These are phyloP conservation scores for Multifurca ochricompacta DNA, from an alignment of 768 basidiomycete species.

Conservation along the genomic window DNA sequence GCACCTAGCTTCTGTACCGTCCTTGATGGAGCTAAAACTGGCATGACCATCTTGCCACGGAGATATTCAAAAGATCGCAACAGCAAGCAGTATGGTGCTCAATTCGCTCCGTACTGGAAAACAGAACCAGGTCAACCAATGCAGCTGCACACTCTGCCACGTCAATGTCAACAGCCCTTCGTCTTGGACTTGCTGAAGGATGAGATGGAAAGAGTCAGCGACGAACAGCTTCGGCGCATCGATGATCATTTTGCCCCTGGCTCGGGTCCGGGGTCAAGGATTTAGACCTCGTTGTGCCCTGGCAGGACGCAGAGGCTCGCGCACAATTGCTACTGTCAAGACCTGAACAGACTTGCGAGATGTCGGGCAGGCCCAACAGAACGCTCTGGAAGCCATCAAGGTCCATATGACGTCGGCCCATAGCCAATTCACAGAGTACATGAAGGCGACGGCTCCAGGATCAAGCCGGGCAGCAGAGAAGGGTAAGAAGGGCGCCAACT, in stretches of 20 bases:
- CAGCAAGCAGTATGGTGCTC: constrained; percentile 21
- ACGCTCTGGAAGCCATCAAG: constrained; percentile 7
- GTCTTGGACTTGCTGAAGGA: constrained; percentile 7
- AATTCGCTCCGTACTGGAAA: constrained; percentile 27
- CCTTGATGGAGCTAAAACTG: constrained; percentile 57
- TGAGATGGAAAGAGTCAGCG: constrained; percentile 25
- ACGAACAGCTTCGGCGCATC: constrained; percentile 25
- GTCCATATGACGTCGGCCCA: not conserved
- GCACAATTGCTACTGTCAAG: constrained; percentile 25
- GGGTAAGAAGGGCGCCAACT: constrained; percentile 18
- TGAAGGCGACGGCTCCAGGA: not conserved
- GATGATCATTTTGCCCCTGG: constrained; percentile 25
- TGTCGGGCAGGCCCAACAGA: constrained; percentile 19
- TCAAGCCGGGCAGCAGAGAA: not conserved
- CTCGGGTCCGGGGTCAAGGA: constrained; percentile 21
- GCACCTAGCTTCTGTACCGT: constrained; percentile 39
- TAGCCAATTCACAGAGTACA: not conserved
- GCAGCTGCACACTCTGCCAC: not conserved
- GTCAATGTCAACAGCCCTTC: not conserved
- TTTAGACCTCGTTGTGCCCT: constrained; percentile 31
- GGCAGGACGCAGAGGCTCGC: constrained; percentile 29
- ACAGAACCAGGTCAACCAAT: not conserved
- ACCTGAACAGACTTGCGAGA: constrained; percentile 34
- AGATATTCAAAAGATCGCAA: constrained; percentile 23
- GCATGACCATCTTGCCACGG: constrained; percentile 35